A percentile compares a stretch with the other conserved stretches of the same genome.
Evolutionary conservation across 345 rosid species (phyloP).

Genomic region (Sisymbrium altissimum): DNA sequence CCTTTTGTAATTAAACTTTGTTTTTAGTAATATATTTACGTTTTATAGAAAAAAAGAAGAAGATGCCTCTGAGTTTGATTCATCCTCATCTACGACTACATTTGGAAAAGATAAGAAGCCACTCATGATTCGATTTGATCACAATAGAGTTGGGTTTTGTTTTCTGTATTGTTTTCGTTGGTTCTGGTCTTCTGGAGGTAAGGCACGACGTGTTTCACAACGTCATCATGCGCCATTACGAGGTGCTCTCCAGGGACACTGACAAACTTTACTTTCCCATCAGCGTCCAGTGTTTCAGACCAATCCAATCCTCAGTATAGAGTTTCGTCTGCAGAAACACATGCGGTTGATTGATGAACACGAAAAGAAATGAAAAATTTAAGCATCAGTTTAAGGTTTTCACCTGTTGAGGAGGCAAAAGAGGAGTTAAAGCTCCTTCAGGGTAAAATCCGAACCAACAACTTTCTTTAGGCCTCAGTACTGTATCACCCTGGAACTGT

Average conservation of each 20-base stretch:
- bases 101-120: too few relatives aligned
- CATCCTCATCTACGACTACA: too few relatives aligned
- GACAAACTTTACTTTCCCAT: slow-evolving; percentile 66
- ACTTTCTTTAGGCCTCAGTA: slow-evolving; percentile 80
- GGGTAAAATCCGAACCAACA: slow-evolving; percentile 89
- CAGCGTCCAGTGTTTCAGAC: slow-evolving; percentile 58
- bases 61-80: too few relatives aligned
- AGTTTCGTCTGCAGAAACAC: slow-evolving; percentile 57
- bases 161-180: background rate
- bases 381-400: background rate
- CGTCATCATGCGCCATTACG: slow-evolving; percentile 49
- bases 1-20: too few relatives aligned
- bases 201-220: slow-evolving; percentile 60
- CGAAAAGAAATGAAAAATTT: background rate
- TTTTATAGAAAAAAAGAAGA: too few relatives aligned
- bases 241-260: slow-evolving; percentile 75
- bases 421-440: slow-evolving; percentile 63
- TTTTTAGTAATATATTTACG: too few relatives aligned
- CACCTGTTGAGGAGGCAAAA: slow-evolving; percentile 62
- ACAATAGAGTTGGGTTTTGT: too few relatives aligned
- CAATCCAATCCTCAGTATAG: slow-evolving; percentile 89
- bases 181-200: too few relatives aligned
- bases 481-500: slow-evolving; percentile 68
- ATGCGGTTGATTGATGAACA: background rate
- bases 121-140: too few relatives aligned